Evolutionary conservation across 108 stramenopile species (phyloP), one percentile per base, ranked within the genome.

Genomic region (Fragilaria crotonensis): DNA sequence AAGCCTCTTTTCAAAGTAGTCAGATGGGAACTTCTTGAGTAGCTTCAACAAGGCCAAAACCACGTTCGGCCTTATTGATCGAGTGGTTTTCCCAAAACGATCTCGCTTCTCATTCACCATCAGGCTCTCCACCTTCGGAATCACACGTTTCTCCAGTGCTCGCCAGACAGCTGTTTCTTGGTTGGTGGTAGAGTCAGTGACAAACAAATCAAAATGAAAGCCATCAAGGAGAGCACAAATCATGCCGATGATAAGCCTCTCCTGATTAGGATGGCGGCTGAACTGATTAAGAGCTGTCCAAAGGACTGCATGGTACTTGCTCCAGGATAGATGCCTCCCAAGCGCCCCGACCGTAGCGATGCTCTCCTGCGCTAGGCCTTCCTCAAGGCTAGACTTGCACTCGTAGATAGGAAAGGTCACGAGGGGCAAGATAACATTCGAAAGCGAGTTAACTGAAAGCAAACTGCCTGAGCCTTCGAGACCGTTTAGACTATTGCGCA

Each of bases 11-110:
- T 94, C 81, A 49, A 94, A 81, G 47, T 63, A 68, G 5, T 59
- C 30, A 9, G 52, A 49, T n/a, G 94, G 93, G 27, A 98, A 80
- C 61, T 93, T 93, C 59, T 84, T 73, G 60, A 80, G 85, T 5
- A 98, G 81, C 61, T 95, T 95, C 41, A 93, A 57, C 46, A 98
- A 66, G 18, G 94, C 95, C 49, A 98, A 63, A 48, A 89, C 85
- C 48, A 98, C 75, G 14, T 86, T 67, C 9, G 97, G 72, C 5
- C 96, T 78, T 7, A 97, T 73, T 26, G 73, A 75, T 59, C 88
- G 81, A 33, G 48, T 72, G 57, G 69, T 87, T 11, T 46, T 62
- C 18, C 85, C 95, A 64, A 50, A 74, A 60, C 77, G 78, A 48
- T 82, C 88, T 22, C 53, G 60, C 52, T 81, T 88, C 48, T 95